A percentile compares a stretch with the other conserved stretches of the same genome.
Evolutionary conservation across 75 land plant genomes (phyloP).

Genomic region (Cupressus sempervirens): DNA sequence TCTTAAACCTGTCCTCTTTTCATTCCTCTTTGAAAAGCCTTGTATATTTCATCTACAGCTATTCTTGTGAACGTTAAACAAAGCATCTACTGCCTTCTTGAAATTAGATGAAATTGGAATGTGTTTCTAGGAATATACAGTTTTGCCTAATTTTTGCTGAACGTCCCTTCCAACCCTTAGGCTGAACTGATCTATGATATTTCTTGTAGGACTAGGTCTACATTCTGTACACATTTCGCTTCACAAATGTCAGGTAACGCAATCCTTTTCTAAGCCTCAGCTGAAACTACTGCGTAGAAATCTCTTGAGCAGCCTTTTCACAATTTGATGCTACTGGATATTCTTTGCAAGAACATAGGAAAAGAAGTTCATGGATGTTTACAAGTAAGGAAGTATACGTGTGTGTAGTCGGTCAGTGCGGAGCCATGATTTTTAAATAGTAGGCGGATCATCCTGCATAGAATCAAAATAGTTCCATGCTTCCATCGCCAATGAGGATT

Average conservation of each 20-base stretch:
- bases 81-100: neutral
- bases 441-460: no score
- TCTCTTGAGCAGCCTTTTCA: neutral
- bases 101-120: neutral
- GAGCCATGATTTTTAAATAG: neutral
- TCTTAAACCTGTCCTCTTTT: constrained; percentile 41
- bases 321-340: neutral
- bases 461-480: no score
- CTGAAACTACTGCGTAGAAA: no score
- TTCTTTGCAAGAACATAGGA: neutral
- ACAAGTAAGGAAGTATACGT: neutral
- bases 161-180: neutral
- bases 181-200: neutral
- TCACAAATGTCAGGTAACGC: neutral
- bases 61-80: constrained; percentile 44
- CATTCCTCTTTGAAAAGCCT: constrained; percentile 56
- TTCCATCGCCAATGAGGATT: neutral
- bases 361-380: no score
- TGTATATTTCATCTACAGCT: constrained; percentile 44
- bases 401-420: neutral
- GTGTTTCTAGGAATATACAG: neutral
- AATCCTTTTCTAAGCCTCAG: neutral
- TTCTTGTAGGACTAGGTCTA: neutral
- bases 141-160: neutral
- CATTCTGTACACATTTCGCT: neutral